phyloP scores from a whole-genome alignment of 164 flowering plant species.

The Vitis labrusca region DNA sequence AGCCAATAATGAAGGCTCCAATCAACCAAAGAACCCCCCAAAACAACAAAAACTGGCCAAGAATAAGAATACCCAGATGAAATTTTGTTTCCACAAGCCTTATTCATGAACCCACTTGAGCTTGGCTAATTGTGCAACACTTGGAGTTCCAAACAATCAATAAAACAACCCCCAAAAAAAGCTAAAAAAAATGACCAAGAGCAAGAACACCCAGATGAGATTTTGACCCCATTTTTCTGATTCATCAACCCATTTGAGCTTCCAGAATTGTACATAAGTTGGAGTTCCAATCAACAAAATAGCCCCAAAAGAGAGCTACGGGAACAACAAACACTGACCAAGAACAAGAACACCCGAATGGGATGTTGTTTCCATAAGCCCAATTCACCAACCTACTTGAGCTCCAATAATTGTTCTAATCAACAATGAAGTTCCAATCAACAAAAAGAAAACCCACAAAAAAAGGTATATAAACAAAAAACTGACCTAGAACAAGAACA shows the following conservation, averaged over 20 bases:
- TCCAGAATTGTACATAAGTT: no score
- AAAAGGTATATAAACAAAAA: not conserved
- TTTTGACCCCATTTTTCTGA: no score
- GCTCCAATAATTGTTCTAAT: not conserved
- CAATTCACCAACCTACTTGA: no score
- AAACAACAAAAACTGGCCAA: not conserved
- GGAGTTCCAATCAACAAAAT: no score
- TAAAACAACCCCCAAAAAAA: no score
- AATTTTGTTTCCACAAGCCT: not conserved
- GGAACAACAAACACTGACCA: no score
- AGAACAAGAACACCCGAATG: no score
- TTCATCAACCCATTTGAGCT: no score
- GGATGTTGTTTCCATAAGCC: no score
- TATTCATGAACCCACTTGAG: slow-evolving; percentile 8
- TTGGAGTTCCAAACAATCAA: not conserved
- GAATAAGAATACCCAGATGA: slow-evolving; percentile 12
- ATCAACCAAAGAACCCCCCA: not conserved
- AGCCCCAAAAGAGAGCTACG: no score
- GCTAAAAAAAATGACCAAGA: no score
- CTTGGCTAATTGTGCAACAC: slow-evolving; percentile 8
- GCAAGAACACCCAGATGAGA: no score
- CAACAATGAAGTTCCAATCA: not conserved
- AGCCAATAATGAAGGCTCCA: not conserved
- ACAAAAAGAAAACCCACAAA: not conserved
- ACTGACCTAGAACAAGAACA: not conserved